phyloP scores from a whole-genome alignment of 1,139 yeast genomes.

The Geotrichum klebahnii region DNA sequence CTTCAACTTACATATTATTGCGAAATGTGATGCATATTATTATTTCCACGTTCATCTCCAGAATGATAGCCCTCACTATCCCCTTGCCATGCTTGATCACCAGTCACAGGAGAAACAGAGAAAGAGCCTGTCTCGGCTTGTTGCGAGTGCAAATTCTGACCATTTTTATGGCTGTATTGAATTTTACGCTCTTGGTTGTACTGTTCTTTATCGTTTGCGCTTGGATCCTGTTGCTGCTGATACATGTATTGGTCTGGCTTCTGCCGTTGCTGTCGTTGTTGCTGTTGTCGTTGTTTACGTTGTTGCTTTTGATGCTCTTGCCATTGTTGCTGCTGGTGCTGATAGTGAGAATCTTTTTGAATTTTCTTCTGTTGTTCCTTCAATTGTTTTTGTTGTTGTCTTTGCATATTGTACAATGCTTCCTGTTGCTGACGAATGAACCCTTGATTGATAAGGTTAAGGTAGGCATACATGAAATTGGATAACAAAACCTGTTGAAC shows the following conservation, averaged over 20 bases:
- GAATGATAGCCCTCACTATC: not conserved
- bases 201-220: conserved; percentile 14
- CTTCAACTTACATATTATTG: not conserved
- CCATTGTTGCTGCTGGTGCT: conserved; percentile 15
- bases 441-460: conserved; percentile 83
- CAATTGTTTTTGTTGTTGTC: conserved; percentile 29
- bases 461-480: conserved; percentile 94
- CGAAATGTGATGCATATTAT: not conserved
- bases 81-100: not conserved
- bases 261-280: conserved; percentile 9
- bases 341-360: conserved; percentile 18
- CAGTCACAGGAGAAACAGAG: not conserved
- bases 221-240: conserved; percentile 22
- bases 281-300: conserved; percentile 21
- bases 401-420: conserved; percentile 15
- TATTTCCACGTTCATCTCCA: not conserved
- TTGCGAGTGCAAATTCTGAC: not conserved
- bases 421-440: conserved; percentile 39
- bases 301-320: conserved; percentile 15
- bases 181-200: conserved; percentile 9
- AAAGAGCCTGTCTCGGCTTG: not conserved
- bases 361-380: conserved; percentile 22
- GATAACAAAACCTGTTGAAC: conserved; percentile 88
- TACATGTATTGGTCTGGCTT: conserved; percentile 19
- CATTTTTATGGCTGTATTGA: not conserved